Base-by-base conservation (phyloP, 306 rosid species). In the Astragalus glycyphyllos region DNA sequence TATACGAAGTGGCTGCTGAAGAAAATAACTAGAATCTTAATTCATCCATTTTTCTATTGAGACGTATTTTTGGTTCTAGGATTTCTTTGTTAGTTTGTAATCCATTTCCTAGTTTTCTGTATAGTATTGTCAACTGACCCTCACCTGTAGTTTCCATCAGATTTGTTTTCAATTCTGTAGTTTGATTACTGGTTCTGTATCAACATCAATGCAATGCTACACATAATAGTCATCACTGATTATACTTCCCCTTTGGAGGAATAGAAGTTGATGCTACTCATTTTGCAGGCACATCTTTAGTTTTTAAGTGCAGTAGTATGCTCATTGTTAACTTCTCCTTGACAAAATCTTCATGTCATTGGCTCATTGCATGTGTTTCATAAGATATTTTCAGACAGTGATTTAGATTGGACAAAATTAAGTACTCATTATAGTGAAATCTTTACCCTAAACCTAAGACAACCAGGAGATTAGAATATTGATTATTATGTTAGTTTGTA, bases 1-100 rank as follows among this genome's bases (percentile, higher is more conserved):
- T 62, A 68, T 58, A 6, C 66, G 17, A 5, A 48, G 72, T 56
- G 62, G 82, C 80, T 64, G 67, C 81, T 70, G 83, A 79, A 74
- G 85, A 65, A 81, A 86, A 85, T 82, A 73, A 82, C 81, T 72
- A 64, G 88, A 75, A 63, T 77, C 87, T 69, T 72, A 54, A 44
- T 79, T 69, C 76, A 71, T 77, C 77, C 41, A 66, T 70, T 67
- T 78, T 74, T 75, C 69, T 55, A 56, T 64, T 48, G 44, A 32
- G 71, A 71, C 65, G 53, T 54, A 75, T 50, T 54, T 63, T 45
- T 59, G 85, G 66, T 6, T 15, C 75, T 79, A 68, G 68, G 86
- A 75, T 67, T 74, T 64, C 65, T 74, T 75, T 81, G 48, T 75
- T 62, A 81, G 58, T 59, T 59, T 76, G 74, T 57, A 46, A 58